Base-by-base conservation (phyloP, 345 rosid species). In the Ceriops decandra region DNA sequence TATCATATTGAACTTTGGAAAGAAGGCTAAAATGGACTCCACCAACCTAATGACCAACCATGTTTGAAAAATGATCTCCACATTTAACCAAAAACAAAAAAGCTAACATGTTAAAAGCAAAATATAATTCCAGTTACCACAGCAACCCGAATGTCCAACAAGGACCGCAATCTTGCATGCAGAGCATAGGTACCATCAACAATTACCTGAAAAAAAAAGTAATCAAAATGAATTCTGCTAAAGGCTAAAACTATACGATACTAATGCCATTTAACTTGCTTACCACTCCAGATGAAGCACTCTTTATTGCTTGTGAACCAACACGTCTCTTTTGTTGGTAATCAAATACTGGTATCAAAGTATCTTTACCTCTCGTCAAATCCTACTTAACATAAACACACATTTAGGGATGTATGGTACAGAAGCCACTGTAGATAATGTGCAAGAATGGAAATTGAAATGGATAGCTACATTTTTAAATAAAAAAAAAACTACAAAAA, bases 21-120 rank as follows among this genome's bases (percentile, higher is more conserved):
- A 95, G 91, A 86, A 95, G 99, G 71, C 92, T 95, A 78, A 95
- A 95, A 85, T 95, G 96, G 79, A 95, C 97, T 10, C 99, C 99
- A 27, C 99, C 99, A 83, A 95, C 97, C 99, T 92, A 80, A 80
- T 69, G 70, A 70, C 56, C 68, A 32, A 74, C 56, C 31, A 77
- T 69, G 51, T 53, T 67, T 52, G 7, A 36, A 52, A 79, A 64
- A 21, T 58, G 31, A 67, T 56, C 49, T 42, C 49, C 49, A 42
- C 49, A 42, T 42, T 38, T 1, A 35, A 35, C 7, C 7, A 7
- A 35, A 38, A 11, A 42, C 0, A 42, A 11, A 42, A 13, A 0
- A 2, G 17, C 17, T 5, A 11, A 42, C 3, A 10, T 1, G 46
- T 10, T 38, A 42, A 42, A 42, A 13, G 17, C 4, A 42, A 3